These are phyloP conservation scores for Silybum marianum DNA, from an alignment of 129 eudicot genomes.

Conservation along the genomic window DNA sequence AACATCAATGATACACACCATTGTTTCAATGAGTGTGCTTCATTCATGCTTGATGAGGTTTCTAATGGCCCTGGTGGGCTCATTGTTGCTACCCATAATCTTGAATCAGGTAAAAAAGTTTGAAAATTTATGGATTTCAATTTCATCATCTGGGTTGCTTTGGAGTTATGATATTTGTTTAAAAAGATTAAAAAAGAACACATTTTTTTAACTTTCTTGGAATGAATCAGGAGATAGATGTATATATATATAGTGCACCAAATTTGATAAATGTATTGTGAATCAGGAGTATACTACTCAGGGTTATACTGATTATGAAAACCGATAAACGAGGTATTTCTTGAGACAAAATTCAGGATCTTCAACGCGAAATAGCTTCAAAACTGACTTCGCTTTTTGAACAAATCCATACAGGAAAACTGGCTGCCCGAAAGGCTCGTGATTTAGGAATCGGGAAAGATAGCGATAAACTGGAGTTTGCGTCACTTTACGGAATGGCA, in stretches of 20 bases:
- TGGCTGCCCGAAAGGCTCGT: constrained; percentile 59
- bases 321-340: constrained; percentile 21
- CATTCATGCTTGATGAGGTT: constrained; percentile 65
- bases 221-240: constrained; percentile 10
- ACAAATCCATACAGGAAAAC: constrained; percentile 45
- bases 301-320: constrained; percentile 27
- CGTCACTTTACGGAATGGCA: constrained; percentile 86
- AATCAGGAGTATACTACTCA: constrained; percentile 19
- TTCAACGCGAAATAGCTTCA: background rate
- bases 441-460: constrained; percentile 64
- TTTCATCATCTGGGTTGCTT: constrained; percentile 21
- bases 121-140: background rate
- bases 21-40: constrained; percentile 67
- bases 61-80: constrained; percentile 58
- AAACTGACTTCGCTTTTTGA: constrained; percentile 4
- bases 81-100: constrained; percentile 80
- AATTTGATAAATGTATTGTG: constrained; percentile 27
- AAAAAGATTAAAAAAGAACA: background rate
- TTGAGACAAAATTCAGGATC: constrained; percentile 22
- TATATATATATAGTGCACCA: constrained; percentile 8
- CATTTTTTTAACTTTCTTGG: constrained; percentile 4
- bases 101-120: constrained; percentile 62
- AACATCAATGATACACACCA: constrained; percentile 57
- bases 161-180: background rate
- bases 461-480: constrained; percentile 59